Percentiles rank a stretch among this genome's conserved stretches.
These are phyloP conservation scores for Nothophoma quercina DNA, from an alignment of 2,329 filamentous ascomycete genomes.

Conservation along the genomic window DNA sequence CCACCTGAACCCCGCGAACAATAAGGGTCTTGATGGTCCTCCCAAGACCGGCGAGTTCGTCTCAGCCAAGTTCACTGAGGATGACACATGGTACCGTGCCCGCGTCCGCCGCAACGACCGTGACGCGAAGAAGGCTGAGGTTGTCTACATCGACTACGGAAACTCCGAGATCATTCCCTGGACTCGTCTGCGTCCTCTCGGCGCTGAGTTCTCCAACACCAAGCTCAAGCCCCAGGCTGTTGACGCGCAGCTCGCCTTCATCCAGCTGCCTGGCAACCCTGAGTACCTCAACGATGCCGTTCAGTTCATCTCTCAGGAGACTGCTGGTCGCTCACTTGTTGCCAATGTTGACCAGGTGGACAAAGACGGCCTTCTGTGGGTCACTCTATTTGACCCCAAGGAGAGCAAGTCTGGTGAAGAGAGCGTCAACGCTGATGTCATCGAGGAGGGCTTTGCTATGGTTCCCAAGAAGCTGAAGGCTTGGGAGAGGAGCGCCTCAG, in stretches of 20 bases:
- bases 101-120: slow-evolving; percentile 92
- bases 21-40: slow-evolving; percentile 72
- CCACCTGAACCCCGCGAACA: slow-evolving; percentile 85
- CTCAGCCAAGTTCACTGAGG: slow-evolving; percentile 86
- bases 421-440: slow-evolving; percentile 88
- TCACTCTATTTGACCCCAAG: slow-evolving; percentile 86
- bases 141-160: slow-evolving; percentile 95
- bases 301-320: slow-evolving; percentile 75
- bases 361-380: slow-evolving; percentile 81
- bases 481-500: slow-evolving; percentile 82
- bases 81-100: slow-evolving; percentile 94
- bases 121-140: slow-evolving; percentile 82
- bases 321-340: slow-evolving; percentile 79
- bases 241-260: slow-evolving; percentile 85
- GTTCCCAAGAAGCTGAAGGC: slow-evolving; percentile 89
- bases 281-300: slow-evolving; percentile 83
- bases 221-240: slow-evolving; percentile 87
- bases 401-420: slow-evolving; percentile 68
- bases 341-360: slow-evolving; percentile 88
- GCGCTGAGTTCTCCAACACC: slow-evolving; percentile 75
- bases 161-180: slow-evolving; percentile 91
- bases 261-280: slow-evolving; percentile 82
- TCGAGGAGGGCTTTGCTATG: slow-evolving; percentile 85
- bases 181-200: slow-evolving; percentile 81
- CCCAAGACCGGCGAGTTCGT: slow-evolving; percentile 94